A percentile compares a stretch with the other conserved stretches of the same genome.
Conservation (phyloP, 805 yeast genomes). For the Hermanozyma aechmeae region DNA sequence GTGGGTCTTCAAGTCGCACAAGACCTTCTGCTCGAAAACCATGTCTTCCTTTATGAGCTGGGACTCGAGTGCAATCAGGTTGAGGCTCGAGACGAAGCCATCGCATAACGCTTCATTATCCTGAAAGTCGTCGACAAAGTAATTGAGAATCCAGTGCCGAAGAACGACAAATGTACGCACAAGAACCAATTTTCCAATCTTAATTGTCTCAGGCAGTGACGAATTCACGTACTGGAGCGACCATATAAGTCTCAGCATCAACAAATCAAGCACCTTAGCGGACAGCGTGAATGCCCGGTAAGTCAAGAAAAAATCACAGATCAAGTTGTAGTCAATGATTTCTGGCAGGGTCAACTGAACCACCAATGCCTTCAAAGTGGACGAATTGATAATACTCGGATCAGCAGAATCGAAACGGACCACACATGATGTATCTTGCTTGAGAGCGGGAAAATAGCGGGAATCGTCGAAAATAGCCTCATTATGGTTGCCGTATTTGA, state of each 20-base stretch:
- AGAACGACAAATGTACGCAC: slow-evolving; percentile 79
- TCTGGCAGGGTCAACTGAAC: slow-evolving; percentile 65
- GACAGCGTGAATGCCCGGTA: slow-evolving; percentile 62
- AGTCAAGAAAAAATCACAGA: slow-evolving; percentile 82
- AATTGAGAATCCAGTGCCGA: slow-evolving; percentile 85
- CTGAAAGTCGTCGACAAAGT: slow-evolving; percentile 71
- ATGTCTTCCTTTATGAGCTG: slow-evolving; percentile 16
- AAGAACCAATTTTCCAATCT: slow-evolving; percentile 56
- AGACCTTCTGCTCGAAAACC: slow-evolving; percentile 27
- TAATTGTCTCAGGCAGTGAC: slow-evolving; percentile 13
- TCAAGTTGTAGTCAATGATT: slow-evolving; percentile 62
- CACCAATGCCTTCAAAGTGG: slow-evolving; percentile 37
- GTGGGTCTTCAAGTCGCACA: slow-evolving; percentile 31
- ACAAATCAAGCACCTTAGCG: slow-evolving; percentile 47
- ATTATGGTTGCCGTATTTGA: slow-evolving; percentile 23
- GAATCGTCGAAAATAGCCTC: slow-evolving; percentile 30
- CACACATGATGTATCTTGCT: slow-evolving; percentile 9
- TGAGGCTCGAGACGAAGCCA: slow-evolving; percentile 37
- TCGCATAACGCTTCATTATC: slow-evolving; percentile 24
- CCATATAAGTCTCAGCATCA: slow-evolving; percentile 67
- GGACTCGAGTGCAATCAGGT: slow-evolving; percentile 28
- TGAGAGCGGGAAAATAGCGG: slow-evolving; percentile 22
- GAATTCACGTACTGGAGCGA: slow-evolving; percentile 40
- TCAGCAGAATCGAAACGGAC: slow-evolving; percentile 27
- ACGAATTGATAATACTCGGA: slow-evolving; percentile 25